phyloP scores from a whole-genome alignment of 176 grass and related monocot species.

The Zoysia japonica region DNA sequence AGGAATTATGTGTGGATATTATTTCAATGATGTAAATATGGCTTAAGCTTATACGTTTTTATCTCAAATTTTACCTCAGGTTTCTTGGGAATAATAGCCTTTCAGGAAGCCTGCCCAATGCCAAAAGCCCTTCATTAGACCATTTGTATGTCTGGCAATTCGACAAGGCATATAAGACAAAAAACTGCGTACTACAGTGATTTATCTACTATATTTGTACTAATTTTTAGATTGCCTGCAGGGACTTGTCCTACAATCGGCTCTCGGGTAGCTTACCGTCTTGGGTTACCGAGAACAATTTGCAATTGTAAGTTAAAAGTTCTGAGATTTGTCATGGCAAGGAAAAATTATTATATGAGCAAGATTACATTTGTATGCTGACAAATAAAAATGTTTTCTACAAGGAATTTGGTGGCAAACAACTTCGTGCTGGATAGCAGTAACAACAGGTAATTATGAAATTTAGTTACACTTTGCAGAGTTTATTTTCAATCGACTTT shows the following conservation, averaged over 20 bases:
- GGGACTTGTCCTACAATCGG: conserved; percentile 94
- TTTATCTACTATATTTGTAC: background rate
- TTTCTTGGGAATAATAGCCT: conserved; percentile 96
- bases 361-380: background rate
- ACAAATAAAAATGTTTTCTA: background rate
- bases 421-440: conserved; percentile 49
- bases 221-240: conserved; percentile 40
- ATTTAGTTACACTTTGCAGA: background rate
- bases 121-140: conserved; percentile 51
- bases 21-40: background rate
- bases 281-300: conserved; percentile 55
- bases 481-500: background rate
- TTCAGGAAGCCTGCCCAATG: conserved; percentile 59
- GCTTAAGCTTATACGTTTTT: background rate
- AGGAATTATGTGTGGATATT: conserved; percentile 34
- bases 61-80: conserved; percentile 34
- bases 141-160: conserved; percentile 58
- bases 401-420: conserved; percentile 80
- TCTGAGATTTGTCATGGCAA: background rate
- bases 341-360: background rate
- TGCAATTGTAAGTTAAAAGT: conserved; percentile 65
- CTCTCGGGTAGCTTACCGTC: conserved; percentile 73
- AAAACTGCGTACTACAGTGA: background rate
- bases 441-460: conserved; percentile 48
- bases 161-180: background rate